These are phyloP conservation scores for Aspergillus texensis DNA, from an alignment of 2,329 filamentous ascomycete genomes.

Conservation along the genomic window DNA sequence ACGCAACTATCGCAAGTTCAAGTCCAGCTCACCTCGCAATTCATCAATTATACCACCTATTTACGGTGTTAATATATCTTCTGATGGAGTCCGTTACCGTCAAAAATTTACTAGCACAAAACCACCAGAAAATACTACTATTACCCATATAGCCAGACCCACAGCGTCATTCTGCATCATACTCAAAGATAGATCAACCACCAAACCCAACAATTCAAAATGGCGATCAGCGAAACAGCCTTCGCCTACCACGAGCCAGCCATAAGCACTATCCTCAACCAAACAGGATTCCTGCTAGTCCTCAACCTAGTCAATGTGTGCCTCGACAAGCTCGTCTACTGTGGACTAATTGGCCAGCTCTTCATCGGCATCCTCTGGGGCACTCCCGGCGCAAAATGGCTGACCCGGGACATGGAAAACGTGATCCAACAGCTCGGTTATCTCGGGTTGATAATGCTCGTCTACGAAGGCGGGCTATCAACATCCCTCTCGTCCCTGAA, in stretches of 20 bases:
- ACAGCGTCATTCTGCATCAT: not conserved
- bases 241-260: constrained; percentile 65
- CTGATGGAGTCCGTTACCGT: constrained; percentile 7
- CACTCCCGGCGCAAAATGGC: constrained; percentile 64
- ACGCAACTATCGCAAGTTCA: not conserved
- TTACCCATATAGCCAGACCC: constrained; percentile 1
- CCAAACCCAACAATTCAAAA: not conserved
- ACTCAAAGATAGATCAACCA: not conserved
- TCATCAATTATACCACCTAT: too few species aligned
- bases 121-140: not conserved
- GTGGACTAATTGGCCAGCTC: constrained; percentile 72
- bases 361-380: constrained; percentile 72
- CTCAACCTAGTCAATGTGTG: constrained; percentile 62
- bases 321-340: constrained; percentile 65
- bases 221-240: constrained; percentile 19
- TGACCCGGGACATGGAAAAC: constrained; percentile 56
- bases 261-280: constrained; percentile 61
- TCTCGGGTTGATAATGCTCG: constrained; percentile 70
- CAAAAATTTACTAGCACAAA: not conserved
- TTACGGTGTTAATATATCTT: not conserved
- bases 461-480: constrained; percentile 61
- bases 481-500: constrained; percentile 54
- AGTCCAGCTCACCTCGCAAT: not conserved
- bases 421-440: constrained; percentile 69
- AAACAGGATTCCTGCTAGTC: constrained; percentile 63